phyloP scores from a whole-genome alignment of 306 rosid species.

The Cicer pinnatifidum region DNA sequence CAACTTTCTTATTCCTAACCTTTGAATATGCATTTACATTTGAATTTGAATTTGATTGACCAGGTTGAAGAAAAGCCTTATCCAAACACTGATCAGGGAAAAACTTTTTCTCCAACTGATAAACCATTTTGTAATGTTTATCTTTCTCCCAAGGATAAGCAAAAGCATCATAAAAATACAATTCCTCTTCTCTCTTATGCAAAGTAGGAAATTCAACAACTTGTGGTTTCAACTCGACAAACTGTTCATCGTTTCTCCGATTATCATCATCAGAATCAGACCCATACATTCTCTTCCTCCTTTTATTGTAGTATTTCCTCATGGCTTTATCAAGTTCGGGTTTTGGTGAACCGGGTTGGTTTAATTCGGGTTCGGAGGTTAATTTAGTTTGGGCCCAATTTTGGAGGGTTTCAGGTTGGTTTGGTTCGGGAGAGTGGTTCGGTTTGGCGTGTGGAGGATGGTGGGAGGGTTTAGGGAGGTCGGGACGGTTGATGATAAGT shows the following conservation, averaged over 20 bases:
- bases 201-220: constrained; percentile 75
- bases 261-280: constrained; percentile 74
- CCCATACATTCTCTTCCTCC: constrained; percentile 86
- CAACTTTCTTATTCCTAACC: constrained; percentile 43
- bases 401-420: constrained; percentile 61
- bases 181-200: constrained; percentile 83
- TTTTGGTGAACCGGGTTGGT: constrained; percentile 35
- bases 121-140: constrained; percentile 91
- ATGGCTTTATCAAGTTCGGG: constrained; percentile 71
- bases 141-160: constrained; percentile 92
- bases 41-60: constrained; percentile 50
- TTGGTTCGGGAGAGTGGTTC: constrained; percentile 44
- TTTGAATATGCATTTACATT: neutral
- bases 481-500: constrained; percentile 68
- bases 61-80: constrained; percentile 87
- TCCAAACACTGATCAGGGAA: constrained; percentile 83
- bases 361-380: constrained; percentile 42
- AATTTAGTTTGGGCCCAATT: constrained; percentile 71
- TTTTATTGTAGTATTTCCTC: constrained; percentile 76
- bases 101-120: constrained; percentile 88
- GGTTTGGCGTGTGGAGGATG: constrained; percentile 54
- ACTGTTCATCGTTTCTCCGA: constrained; percentile 47
- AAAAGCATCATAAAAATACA: constrained; percentile 74
- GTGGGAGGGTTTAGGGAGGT: constrained; percentile 38
- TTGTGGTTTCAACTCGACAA: constrained; percentile 83